These are phyloP conservation scores for Argentina anserina DNA, from an alignment of 306 rosid species.

Conservation along the genomic window DNA sequence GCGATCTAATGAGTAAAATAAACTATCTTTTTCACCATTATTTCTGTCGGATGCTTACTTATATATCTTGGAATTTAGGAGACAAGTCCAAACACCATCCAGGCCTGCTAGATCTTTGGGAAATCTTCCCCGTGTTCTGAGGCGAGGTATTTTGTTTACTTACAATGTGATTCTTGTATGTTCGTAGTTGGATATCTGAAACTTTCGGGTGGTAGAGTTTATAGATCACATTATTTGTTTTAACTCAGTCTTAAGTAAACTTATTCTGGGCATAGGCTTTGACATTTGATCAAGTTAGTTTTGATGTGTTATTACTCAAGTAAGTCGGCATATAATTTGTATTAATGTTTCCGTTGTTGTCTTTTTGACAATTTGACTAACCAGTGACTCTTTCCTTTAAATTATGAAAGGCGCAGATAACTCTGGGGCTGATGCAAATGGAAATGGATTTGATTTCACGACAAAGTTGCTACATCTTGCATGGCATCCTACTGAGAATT, in stretches of 20 bases:
- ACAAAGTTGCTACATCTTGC: constrained; percentile 66
- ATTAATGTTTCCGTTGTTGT: neutral
- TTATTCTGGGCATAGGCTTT: neutral
- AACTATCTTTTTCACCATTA: neutral
- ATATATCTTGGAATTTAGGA: constrained; percentile 31
- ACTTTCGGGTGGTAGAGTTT: neutral
- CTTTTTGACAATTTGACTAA: neutral
- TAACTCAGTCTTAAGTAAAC: neutral
- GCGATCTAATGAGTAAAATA: neutral
- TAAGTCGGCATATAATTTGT: neutral
- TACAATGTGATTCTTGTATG: neutral
- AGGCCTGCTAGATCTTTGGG: constrained; percentile 55
- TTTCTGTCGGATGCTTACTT: neutral
- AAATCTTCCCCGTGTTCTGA: constrained; percentile 52
- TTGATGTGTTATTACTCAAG: neutral
- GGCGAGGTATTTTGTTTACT: constrained; percentile 41
- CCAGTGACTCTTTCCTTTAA: neutral
- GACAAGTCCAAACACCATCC: constrained; percentile 56
- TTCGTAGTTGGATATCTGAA: neutral
- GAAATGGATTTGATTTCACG: constrained; percentile 57
- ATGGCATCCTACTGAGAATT: constrained; percentile 69
- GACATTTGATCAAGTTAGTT: neutral
- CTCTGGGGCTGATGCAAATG: constrained; percentile 49
- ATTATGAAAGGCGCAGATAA: constrained; percentile 42
- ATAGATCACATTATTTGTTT: neutral